Base-by-base conservation (phyloP, 495 filamentous ascomycete species). In the Penicillium verhagenii region DNA sequence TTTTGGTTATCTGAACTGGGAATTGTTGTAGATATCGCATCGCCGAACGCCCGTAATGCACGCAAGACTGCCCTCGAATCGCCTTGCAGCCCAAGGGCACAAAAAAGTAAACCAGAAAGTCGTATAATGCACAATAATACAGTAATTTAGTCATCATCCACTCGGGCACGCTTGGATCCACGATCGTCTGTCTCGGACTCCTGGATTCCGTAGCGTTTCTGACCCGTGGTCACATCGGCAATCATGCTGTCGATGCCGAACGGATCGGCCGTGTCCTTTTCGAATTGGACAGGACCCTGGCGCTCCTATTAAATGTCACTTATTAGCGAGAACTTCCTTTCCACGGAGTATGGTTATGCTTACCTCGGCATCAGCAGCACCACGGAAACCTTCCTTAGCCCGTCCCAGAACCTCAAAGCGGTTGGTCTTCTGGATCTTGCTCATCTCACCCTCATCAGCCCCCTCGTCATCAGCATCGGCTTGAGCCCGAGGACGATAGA, bases 281-380 rank as follows among this genome's bases (percentile, higher is more conserved):
- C 94, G 67, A 99, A 99, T 66, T 96, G 90, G n/a, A 99, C 94
- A 2, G 95, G 94, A 19, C 94, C 94, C 39, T 91, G 88, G 54
- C 90, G 81, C 42, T 76, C 86, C 86, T 90, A 53, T 31, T 25
- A 39, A 26, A 47, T 8, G 47, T 31, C 20, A 53, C n/a, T n/a
- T 6, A 29, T 72, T 72, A 66, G 63, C 43, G 23, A 52, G 19
- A 47, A 28, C 33, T 35, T 35, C 11, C 23, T 26, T 24, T 7
- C 13, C 4, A n/a, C 1, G 4, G 4, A 16, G n/a, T 8, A 2
- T 44, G n/a, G 16, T 21, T 46, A 42, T 0, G 72, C 86, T 79
- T 57, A 87, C 85, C 82, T 96, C 93, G n/a, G 84, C 86, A 65
- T 95, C 89, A 26, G 82, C 88, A 16, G 89, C 84, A 16, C 94